Evolutionary conservation across 202 grass and related monocot species (phyloP).

Genomic region (Setaria viridis): DNA sequence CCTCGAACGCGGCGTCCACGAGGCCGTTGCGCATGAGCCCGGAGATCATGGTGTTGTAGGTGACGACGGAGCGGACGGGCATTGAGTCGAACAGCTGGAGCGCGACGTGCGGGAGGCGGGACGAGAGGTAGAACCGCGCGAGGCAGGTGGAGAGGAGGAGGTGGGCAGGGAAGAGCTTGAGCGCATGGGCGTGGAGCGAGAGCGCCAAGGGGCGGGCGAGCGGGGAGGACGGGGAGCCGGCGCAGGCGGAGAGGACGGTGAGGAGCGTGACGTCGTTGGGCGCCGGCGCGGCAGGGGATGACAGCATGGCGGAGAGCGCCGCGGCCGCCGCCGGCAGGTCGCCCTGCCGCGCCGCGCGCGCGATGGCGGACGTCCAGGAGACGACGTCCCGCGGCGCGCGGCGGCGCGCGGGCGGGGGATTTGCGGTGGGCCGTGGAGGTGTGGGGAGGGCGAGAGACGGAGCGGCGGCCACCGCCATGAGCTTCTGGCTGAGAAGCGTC

Average conservation of each 20-base stretch:
- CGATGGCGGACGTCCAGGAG: constrained; percentile 64
- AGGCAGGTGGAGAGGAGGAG: constrained; percentile 57
- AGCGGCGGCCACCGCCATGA: constrained; percentile 38
- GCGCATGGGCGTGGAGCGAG: constrained; percentile 44
- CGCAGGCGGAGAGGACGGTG: constrained; percentile 53
- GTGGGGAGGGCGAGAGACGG: constrained; percentile 33
- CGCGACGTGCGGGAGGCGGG: constrained; percentile 59
- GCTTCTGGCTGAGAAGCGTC: constrained; percentile 2
- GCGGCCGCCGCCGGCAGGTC: constrained; percentile 43
- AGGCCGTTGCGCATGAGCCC: constrained; percentile 44
- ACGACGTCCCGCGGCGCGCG: constrained; percentile 41
- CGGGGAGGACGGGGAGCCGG: constrained; percentile 55
- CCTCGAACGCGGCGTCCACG: constrained; percentile 40
- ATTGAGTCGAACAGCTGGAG: constrained; percentile 48
- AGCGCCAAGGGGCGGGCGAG: constrained; percentile 35
- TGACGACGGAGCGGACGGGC: constrained; percentile 49
- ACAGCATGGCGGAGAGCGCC: constrained; percentile 54
- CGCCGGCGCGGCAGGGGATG: constrained; percentile 53
- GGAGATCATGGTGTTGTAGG: constrained; percentile 73
- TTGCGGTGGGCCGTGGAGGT: not conserved
- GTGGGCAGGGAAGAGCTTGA: constrained; percentile 63
- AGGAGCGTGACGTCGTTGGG: constrained; percentile 56
- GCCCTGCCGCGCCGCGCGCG: constrained; percentile 53
- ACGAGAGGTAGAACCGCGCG: constrained; percentile 52
- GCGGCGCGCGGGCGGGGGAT: not conserved